Evolutionary conservation across 2,329 filamentous ascomycete genomes (phyloP).

Genomic region (Alternaria gaisen): DNA sequence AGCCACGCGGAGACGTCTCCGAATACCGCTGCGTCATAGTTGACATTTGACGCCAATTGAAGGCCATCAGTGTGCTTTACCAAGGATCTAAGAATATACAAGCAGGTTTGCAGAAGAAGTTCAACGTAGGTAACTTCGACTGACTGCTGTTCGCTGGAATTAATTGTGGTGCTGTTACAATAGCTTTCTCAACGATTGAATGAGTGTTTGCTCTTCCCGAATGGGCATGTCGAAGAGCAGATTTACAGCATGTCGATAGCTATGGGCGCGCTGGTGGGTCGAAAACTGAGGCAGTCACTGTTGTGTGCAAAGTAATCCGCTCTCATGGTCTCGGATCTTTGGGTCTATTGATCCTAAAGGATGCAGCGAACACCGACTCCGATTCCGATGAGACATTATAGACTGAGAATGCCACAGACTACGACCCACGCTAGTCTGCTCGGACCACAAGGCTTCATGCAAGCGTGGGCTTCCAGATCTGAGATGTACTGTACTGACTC

Average conservation of each 20-base stretch:
- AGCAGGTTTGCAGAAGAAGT: background rate
- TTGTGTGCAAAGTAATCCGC: background rate
- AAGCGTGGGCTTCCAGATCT: slow-evolving; percentile 5
- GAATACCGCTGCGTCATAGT: slow-evolving; percentile 5
- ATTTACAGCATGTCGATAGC: background rate
- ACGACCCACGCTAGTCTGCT: slow-evolving; percentile 6
- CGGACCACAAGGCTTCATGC: slow-evolving; percentile 9
- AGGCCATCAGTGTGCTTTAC: background rate
- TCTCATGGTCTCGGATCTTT: background rate
- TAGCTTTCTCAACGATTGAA: background rate
- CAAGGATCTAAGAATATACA: background rate
- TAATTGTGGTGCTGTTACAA: background rate
- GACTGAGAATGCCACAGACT: slow-evolving; percentile 2
- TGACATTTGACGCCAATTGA: background rate
- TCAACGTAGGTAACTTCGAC: background rate
- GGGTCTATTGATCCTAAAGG: background rate
- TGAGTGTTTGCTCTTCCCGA: background rate
- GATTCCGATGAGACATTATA: background rate
- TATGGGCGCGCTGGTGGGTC: background rate
- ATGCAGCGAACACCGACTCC: background rate
- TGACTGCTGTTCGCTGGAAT: background rate
- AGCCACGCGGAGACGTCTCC: background rate
- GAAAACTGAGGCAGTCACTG: background rate
- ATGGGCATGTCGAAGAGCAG: background rate
- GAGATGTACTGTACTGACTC: slow-evolving; percentile 12